phyloP scores from a whole-genome alignment of 768 basidiomycete species.

The Suillus brevipes region DNA sequence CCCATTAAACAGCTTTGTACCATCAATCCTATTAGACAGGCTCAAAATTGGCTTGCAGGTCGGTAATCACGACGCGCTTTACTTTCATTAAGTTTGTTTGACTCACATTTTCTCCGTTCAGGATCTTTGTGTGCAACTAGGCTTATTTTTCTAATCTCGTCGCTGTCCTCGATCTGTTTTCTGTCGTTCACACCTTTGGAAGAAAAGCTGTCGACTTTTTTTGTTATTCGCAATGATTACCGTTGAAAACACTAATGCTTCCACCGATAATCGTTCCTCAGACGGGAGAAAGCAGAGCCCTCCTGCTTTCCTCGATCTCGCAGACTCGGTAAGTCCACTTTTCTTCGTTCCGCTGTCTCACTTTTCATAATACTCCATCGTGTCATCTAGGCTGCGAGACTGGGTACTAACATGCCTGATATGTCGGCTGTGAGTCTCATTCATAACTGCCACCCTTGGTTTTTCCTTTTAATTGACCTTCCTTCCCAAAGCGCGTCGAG shows the following conservation, averaged over 20 bases:
- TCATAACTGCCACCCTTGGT: neutral
- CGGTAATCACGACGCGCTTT: slow-evolving; percentile 26
- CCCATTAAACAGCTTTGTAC: slow-evolving; percentile 68
- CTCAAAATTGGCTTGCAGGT: slow-evolving; percentile 75
- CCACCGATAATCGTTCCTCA: slow-evolving; percentile 69
- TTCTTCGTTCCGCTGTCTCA: neutral
- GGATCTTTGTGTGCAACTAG: slow-evolving; percentile 71
- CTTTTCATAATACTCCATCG: slow-evolving; percentile 15
- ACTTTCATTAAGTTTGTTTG: slow-evolving; percentile 23
- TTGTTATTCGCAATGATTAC: slow-evolving; percentile 63
- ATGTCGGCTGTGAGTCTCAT: slow-evolving; percentile 70
- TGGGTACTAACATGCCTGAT: slow-evolving; percentile 86
- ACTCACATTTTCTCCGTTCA: slow-evolving; percentile 30
- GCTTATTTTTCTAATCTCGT: slow-evolving; percentile 53
- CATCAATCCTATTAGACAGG: slow-evolving; percentile 79
- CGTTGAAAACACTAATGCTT: slow-evolving; percentile 68
- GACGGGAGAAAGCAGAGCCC: slow-evolving; percentile 84
- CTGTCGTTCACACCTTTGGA: slow-evolving; percentile 40
- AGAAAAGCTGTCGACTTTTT: slow-evolving; percentile 49
- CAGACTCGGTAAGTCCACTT: slow-evolving; percentile 74
- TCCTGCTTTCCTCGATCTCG: slow-evolving; percentile 90
- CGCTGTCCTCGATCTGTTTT: slow-evolving; percentile 50
- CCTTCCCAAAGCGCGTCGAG: slow-evolving; percentile 68
- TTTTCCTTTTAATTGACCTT: slow-evolving; percentile 13
- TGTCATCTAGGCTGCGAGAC: slow-evolving; percentile 64